Percentiles rank a stretch among this genome's conserved stretches.
These are phyloP conservation scores for Hypoxylon sp. DNA, from an alignment of 2,329 filamentous ascomycete genomes.

Conservation along the genomic window DNA sequence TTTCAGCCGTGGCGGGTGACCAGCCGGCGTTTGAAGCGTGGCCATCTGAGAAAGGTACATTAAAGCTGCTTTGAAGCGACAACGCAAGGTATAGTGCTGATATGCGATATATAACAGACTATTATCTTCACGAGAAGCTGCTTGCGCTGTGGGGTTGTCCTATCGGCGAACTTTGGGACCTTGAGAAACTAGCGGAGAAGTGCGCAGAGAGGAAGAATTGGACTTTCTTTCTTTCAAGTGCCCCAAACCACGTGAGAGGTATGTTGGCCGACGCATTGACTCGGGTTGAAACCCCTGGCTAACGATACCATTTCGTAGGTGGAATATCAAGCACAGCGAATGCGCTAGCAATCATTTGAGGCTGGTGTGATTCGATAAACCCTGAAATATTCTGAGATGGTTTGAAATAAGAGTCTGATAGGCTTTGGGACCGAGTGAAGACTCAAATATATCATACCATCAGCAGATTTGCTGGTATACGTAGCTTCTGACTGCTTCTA, in stretches of 20 bases:
- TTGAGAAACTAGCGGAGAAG: conserved; percentile 28
- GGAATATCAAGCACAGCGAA: conserved; percentile 28
- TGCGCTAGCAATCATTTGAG: conserved; percentile 27
- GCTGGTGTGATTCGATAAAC: too few relatives aligned
- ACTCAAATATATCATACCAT: too few relatives aligned
- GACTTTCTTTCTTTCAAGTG: conserved; percentile 32
- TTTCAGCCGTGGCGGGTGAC: conserved; percentile 30
- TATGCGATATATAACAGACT: conserved; percentile 9
- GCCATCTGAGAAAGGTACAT: conserved; percentile 27
- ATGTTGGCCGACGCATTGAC: neutral
- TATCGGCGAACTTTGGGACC: conserved; percentile 33
- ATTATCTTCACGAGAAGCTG: conserved; percentile 33
- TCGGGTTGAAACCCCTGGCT: conserved; percentile 2
- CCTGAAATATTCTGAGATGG: too few relatives aligned
- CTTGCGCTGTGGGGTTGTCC: conserved; percentile 32
- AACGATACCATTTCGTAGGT: conserved; percentile 15
- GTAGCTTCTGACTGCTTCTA: too few relatives aligned
- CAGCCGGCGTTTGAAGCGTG: conserved; percentile 33
- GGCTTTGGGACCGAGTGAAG: too few relatives aligned
- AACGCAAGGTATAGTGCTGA: neutral
- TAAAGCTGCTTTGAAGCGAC: neutral
- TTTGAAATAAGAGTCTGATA: too few relatives aligned
- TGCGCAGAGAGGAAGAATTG: conserved; percentile 29
- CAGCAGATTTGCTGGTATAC: too few relatives aligned
- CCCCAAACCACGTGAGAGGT: conserved; percentile 30